A percentile compares a stretch with the other conserved stretches of the same genome.
These are phyloP conservation scores for Tetratostichococcus sp. DNA, from an alignment of 139 green algal species.

Conservation along the genomic window DNA sequence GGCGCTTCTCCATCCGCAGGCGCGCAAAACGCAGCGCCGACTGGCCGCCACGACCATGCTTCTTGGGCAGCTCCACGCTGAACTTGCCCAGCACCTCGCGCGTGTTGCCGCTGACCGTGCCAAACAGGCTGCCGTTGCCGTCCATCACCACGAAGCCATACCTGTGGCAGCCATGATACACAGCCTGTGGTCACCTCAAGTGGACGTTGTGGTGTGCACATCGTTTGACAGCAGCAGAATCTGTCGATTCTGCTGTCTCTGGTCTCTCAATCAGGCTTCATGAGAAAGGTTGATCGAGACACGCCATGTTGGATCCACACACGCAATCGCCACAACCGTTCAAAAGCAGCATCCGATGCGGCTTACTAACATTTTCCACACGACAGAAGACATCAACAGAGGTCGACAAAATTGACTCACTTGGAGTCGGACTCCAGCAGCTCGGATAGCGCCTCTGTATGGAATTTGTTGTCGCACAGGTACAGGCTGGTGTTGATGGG, in stretches of 20 bases:
- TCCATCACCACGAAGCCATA: conserved; percentile 99
- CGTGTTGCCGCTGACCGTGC: conserved; percentile 94
- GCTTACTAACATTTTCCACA: too few relatives aligned
- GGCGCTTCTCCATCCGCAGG: conserved; percentile 95
- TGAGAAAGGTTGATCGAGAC: too few relatives aligned
- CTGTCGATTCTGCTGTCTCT: too few relatives aligned
- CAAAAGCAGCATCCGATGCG: too few relatives aligned
- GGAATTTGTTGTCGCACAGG: conserved; percentile 99
- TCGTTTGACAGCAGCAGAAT: background rate
- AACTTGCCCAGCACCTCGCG: conserved; percentile 97
- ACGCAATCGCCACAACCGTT: too few relatives aligned
- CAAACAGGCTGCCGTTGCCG: conserved; percentile 94
- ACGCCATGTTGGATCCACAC: too few relatives aligned
- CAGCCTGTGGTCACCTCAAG: too few relatives aligned
- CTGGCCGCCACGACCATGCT: conserved; percentile 95
- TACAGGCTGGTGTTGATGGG: conserved; percentile 99
- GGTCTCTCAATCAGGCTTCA: too few relatives aligned
- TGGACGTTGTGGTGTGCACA: background rate
- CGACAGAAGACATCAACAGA: too few relatives aligned
- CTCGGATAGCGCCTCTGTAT: conserved; percentile 96
- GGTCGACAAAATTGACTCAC: too few relatives aligned
- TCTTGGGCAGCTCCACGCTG: conserved; percentile 97
- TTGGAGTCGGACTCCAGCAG: conserved; percentile 89
- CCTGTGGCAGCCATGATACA: conserved; percentile 35
- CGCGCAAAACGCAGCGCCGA: conserved; percentile 97